Evolutionary conservation across 169 alveolate genomes (phyloP).

Genomic region (Pseudocohnilembus persalinus): DNA sequence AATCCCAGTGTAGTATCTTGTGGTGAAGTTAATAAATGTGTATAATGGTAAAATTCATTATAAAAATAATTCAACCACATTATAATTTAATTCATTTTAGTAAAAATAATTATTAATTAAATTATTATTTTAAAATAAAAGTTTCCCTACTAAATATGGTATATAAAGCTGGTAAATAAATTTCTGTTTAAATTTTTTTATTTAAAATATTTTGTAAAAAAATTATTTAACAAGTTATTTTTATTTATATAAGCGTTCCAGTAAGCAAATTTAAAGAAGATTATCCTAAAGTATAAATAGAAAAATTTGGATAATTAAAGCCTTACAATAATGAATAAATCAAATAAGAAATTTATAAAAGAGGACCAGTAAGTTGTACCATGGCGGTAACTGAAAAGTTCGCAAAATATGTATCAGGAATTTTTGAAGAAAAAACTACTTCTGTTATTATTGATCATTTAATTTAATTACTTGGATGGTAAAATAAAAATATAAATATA

Average conservation of each 20-base stretch:
- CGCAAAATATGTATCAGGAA: slow-evolving; percentile 74
- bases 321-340: no score
- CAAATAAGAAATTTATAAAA: no score
- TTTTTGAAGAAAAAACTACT: slow-evolving; percentile 41
- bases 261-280: no score
- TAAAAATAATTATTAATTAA: slow-evolving; percentile 18
- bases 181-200: no score
- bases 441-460: slow-evolving; percentile 13
- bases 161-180: slow-evolving; percentile 68
- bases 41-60: not conserved
- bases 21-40: slow-evolving; percentile 14
- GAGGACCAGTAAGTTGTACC: no score
- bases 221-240: slow-evolving; percentile 53
- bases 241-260: no score
- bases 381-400: no score
- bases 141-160: slow-evolving; percentile 63
- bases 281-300: no score
- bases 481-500: no score
- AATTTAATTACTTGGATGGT: no score
- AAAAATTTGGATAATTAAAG: no score
- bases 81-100: slow-evolving; percentile 2
- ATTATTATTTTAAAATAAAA: slow-evolving; percentile 49
- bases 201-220: slow-evolving; percentile 70
- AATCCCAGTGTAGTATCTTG: slow-evolving; percentile 48
- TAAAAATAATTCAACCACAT: not conserved